Base-by-base conservation (phyloP, 345 rosid genomes). In the Citrus trifoliata region DNA sequence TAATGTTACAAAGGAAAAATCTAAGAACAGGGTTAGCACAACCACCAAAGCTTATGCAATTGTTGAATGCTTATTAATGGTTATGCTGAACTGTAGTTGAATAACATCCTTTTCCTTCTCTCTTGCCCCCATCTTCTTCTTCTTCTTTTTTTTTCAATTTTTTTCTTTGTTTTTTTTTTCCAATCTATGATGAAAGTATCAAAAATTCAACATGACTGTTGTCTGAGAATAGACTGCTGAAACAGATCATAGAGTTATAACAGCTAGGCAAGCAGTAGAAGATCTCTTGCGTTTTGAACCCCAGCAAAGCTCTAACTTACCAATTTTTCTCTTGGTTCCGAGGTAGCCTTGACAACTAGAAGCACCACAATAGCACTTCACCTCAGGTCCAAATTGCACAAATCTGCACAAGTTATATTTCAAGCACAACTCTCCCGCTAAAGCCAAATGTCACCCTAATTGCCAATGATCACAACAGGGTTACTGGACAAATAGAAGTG, bases 361-460 rank as follows among this genome's bases (percentile, higher is more conserved):
- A 32, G 98, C 89, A 18, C 98, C 95, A 74, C 98, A 95, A n/a
- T 87, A 76, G 80, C 98, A 95, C 85, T 80, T 88, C 78, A 90
- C 98, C 81, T 95, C 98, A 5, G 95, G 89, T 74, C 98, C 98
- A 80, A 93, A 95, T 84, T 92, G 97, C 65, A 95, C 92, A 88
- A 93, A 95, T 84, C 78, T 89, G 55, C 80, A 73, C 19, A 90
- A 82, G 86, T 93, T 95, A 78, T 74, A 90, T 84, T 88, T 92
- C 24, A 60, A 60, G 30, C 0, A 60, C 27, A 2, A 60, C 65
- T 60, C 32, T 60, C 32, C 10, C 1, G 0, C 65, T 10, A 53
- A 18, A 53, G 58, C 28, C 14, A 24, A 24, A n/a, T 60, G 10
- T 60, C 65, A 4, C 10, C 51, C 51, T 46, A 46, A 46, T 13